Evolutionary conservation across 306 rosid species (phyloP), one percentile per base, ranked within the genome.

Genomic region (Geum urbanum): DNA sequence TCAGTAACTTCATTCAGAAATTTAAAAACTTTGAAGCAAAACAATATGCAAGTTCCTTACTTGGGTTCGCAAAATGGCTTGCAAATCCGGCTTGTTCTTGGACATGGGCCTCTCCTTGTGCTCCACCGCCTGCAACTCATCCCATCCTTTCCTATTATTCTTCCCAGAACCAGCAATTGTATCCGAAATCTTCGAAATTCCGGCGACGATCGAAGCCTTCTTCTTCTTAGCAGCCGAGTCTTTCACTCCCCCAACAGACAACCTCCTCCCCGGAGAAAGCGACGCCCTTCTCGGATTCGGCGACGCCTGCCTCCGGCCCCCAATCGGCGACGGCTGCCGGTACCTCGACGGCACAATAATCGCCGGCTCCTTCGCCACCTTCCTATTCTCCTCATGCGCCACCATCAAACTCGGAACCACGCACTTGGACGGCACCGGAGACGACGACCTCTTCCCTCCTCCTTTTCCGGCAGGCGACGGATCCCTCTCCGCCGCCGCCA

Each of bases 331-430:
- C 1, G 98, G 92, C 64, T 94, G 96, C 48, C 97, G 62, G 57
- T 94, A 94, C 83, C 99, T 89, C 0, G 99, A 94, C 9, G 97
- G 97, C 9, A 94, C 97, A 3, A 94, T 53, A 20, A 94, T 94
- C n/a, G 96, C 78, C 0, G 99, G 84, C 71, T 94, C 99, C 64
- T 75, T 79, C 0, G 89, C 72, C 19, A 63, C 55, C 83, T 73
- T 91, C 53, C 95, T 79, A 11, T 82, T 89, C 70, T 94, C 97
- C 19, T 94, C 99, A 0, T 86, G 80, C 4, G 99, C 99, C 5
- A 81, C 83, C 19, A 78, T 66, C 61, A 94, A 75, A 75, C 99
- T 91, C 1, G 99, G 97, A 70, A 94, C 99, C 22, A 82, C 89
- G 16, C 97, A 88, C 68, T 94, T 94, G 0, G 99, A 91, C 5